These are phyloP conservation scores for Lolium rigidum DNA, from an alignment of 176 grass and related monocot species.

Conservation along the genomic window DNA sequence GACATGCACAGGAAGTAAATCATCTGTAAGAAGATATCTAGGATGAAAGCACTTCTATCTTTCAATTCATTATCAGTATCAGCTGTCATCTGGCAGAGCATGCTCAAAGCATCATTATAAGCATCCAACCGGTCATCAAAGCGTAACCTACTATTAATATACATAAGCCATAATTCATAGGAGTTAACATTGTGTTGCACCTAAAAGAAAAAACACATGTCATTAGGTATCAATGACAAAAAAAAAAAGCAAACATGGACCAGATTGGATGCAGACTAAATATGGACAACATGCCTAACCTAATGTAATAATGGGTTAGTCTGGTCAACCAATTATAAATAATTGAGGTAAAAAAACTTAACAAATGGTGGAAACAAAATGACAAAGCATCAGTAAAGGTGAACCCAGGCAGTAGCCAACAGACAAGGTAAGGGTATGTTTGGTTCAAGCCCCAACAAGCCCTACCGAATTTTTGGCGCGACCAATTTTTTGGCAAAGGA, in stretches of 20 bases:
- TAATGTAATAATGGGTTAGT: neutral
- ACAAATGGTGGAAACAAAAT: neutral
- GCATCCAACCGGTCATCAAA: conserved; percentile 86
- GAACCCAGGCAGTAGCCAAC: neutral
- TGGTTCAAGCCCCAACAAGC: neutral
- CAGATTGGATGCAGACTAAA: conserved; percentile 8
- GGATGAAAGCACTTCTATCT: conserved; percentile 80
- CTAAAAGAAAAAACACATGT: conserved; percentile 68
- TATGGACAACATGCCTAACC: conserved; percentile 17
- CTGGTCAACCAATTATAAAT: conserved; percentile 11
- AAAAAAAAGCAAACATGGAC: conserved; percentile 33
- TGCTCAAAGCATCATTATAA: conserved; percentile 78
- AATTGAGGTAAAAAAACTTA: neutral
- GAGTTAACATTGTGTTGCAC: conserved; percentile 87
- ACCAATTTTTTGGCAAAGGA: neutral
- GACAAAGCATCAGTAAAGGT: neutral
- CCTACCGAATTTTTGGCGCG: neutral
- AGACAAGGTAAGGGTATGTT: neutral
- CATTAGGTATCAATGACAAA: conserved; percentile 15
- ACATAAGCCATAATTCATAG: conserved; percentile 98
- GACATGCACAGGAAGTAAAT: conserved; percentile 91
- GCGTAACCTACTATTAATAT: conserved; percentile 94
- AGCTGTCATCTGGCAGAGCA: conserved; percentile 70
- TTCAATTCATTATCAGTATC: conserved; percentile 59
- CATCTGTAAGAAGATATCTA: conserved; percentile 98